Evolutionary conservation across 305 asterid species (phyloP).

Genomic region (Rubia balearica): DNA sequence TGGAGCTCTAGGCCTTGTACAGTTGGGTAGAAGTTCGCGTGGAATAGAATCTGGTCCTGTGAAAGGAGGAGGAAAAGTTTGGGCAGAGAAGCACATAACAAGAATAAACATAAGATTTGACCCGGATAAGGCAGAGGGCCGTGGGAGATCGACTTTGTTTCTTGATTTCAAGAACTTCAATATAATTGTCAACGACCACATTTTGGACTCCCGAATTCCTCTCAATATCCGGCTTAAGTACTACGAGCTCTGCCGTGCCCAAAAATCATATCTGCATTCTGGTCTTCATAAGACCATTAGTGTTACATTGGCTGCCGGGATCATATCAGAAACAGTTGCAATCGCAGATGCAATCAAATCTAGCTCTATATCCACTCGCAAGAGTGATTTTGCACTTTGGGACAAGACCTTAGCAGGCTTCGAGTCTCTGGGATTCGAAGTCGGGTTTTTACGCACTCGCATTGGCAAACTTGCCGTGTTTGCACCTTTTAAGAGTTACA

Average conservation of each 20-base stretch:
- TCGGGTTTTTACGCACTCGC: conserved; percentile 18
- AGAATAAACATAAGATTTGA: neutral
- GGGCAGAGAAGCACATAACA: neutral
- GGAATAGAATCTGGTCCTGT: conserved; percentile 6
- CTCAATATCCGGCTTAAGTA: conserved; percentile 4
- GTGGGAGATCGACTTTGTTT: neutral
- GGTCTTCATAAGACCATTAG: conserved; percentile 7
- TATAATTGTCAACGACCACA: neutral
- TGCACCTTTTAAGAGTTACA: conserved; percentile 8
- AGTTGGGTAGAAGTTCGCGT: conserved; percentile 20
- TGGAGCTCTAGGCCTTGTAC: conserved; percentile 40
- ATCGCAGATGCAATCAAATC: conserved; percentile 18
- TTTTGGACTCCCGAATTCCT: conserved; percentile 8
- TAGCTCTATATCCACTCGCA: conserved; percentile 11
- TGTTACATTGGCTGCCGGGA: conserved; percentile 10
- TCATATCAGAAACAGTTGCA: conserved; percentile 9
- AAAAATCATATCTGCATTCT: conserved; percentile 14
- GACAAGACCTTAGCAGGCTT: conserved; percentile 19
- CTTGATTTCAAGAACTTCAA: conserved; percentile 13
- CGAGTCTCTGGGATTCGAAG: conserved; percentile 17
- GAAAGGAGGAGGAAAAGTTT: neutral
- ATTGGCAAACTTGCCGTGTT: neutral
- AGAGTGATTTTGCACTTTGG: conserved; percentile 17
- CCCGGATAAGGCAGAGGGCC: neutral
- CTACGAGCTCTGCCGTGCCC: conserved; percentile 14